Conservation (phyloP, 2,329 filamentous ascomycete genomes). For the Trichoderma atroviride region DNA sequence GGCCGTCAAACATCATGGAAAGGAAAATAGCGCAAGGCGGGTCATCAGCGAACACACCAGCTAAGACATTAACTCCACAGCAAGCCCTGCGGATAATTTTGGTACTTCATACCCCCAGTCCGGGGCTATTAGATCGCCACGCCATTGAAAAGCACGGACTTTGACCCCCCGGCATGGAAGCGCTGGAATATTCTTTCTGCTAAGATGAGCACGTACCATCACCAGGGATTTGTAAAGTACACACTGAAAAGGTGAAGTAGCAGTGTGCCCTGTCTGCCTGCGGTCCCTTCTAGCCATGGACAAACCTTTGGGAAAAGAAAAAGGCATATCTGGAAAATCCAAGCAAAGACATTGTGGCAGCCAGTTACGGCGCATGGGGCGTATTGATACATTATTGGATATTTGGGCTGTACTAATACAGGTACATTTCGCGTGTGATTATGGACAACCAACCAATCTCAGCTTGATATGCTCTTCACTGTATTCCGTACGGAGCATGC, state of each 20-base stretch:
- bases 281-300: not conserved
- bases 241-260: not conserved
- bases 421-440: not conserved
- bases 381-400: not conserved
- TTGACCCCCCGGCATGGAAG: constrained; percentile 19
- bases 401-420: not conserved
- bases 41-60: constrained; percentile 6
- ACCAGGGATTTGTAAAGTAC: not conserved
- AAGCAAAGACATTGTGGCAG: not conserved
- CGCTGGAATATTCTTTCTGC: constrained; percentile 26
- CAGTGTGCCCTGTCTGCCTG: not conserved
- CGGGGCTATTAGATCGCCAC: constrained; percentile 28
- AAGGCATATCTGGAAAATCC: not conserved
- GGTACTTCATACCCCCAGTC: constrained; percentile 24
- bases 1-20: not conserved
- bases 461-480: constrained; percentile 3
- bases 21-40: constrained; percentile 23
- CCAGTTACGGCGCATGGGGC: not conserved
- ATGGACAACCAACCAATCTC: not conserved
- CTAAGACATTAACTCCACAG: constrained; percentile 12
- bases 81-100: constrained; percentile 30
- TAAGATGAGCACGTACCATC: not conserved
- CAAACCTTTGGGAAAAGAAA: not conserved
- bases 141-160: constrained; percentile 25
- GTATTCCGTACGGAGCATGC: not conserved